Base-by-base conservation (phyloP, 192 early-diverging fungal species). In the Coemansia sp. region DNA sequence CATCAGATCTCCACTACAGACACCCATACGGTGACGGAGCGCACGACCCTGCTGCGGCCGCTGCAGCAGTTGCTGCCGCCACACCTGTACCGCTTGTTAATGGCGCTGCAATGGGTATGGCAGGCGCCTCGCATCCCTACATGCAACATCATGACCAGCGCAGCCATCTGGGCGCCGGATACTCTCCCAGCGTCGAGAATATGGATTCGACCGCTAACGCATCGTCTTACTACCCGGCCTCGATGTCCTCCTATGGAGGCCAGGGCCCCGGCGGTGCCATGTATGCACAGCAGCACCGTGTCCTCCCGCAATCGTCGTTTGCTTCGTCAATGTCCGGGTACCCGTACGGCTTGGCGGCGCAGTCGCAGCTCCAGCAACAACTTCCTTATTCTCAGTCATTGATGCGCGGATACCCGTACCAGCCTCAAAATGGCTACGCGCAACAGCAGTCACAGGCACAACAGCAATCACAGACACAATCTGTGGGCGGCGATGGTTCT, bases 331-430 rank as follows among this genome's bases (percentile, higher is more conserved):
- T 76, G n/a, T 62, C 73, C 0, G 71, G 61, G 5, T 81, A 81
- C 39, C 64, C 74, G 42, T 81, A 81, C 53, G 61, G 67, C 20
- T 45, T 81, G 37, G 66, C 79, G 38, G 59, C 62, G 50, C 67
- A 65, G n/a, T 65, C 49, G 20, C 65, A 60, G 42, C 65, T 56
- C 37, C 53, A 42, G 40, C 65, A 63, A n/a, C 71, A 69, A 43
- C n/a, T 76, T 49, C 65, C 63, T 6, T 76, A 81, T 63, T 49
- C 66, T 2, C 74, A 60, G 60, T 67, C 73, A 41, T 58, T 82
- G 41, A 60, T 82, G 69, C 79, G 79, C 37, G 32, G 45, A 3
- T 82, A 82, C 59, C 56, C 64, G 16, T 82, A 76, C 20, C 79
- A 66, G 62, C 69, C 69, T 43, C 64, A 73, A 22, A 60, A 68